Percentiles rank a stretch among this genome's conserved stretches.
Conservation (phyloP, 2,329 filamentous ascomycete genomes). For the Parastagonospora avenae region DNA sequence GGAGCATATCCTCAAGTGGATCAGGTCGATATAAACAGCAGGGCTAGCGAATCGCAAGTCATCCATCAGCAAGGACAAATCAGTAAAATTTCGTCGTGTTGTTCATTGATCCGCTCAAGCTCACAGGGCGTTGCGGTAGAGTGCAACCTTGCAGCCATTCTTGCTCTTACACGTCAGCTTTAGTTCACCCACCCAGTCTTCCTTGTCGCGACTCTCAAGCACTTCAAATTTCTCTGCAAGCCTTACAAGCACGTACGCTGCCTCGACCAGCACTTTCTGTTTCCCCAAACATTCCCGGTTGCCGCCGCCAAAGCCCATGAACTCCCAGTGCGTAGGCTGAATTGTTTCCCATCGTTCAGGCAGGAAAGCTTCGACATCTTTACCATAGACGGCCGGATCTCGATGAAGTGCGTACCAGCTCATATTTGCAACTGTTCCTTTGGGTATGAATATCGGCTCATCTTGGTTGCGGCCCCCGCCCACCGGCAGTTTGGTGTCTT, state of each 20-base stretch:
- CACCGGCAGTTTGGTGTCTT: constrained; percentile 18
- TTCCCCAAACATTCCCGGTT: constrained; percentile 15
- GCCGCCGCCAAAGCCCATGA: constrained; percentile 18
- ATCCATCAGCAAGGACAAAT: neutral
- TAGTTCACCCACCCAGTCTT: constrained; percentile 10
- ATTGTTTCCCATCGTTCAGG: constrained; percentile 14
- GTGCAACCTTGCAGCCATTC: constrained; percentile 16
- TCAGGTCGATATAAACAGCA: neutral
- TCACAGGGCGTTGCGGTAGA: neutral
- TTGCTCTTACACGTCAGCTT: constrained; percentile 12
- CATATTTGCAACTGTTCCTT: constrained; percentile 30
- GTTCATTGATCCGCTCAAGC: neutral
- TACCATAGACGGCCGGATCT: constrained; percentile 14
- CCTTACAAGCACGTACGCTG: constrained; percentile 14
- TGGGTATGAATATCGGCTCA: constrained; percentile 12
- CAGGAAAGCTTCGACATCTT: constrained; percentile 15
- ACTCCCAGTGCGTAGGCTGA: constrained; percentile 13
- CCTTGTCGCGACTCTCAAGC: constrained; percentile 8
- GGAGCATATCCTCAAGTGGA: constrained; percentile 4
- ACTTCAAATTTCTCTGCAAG: constrained; percentile 6
- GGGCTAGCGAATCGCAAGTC: neutral
- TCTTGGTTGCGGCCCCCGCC: constrained; percentile 16
- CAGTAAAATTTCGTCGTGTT: neutral
- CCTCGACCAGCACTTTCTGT: constrained; percentile 18
- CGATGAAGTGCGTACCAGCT: constrained; percentile 53